A percentile compares a stretch with the other conserved stretches of the same genome.
Evolutionary conservation across 495 filamentous ascomycete genomes (phyloP).

Genomic region (Neurospora discreta): DNA sequence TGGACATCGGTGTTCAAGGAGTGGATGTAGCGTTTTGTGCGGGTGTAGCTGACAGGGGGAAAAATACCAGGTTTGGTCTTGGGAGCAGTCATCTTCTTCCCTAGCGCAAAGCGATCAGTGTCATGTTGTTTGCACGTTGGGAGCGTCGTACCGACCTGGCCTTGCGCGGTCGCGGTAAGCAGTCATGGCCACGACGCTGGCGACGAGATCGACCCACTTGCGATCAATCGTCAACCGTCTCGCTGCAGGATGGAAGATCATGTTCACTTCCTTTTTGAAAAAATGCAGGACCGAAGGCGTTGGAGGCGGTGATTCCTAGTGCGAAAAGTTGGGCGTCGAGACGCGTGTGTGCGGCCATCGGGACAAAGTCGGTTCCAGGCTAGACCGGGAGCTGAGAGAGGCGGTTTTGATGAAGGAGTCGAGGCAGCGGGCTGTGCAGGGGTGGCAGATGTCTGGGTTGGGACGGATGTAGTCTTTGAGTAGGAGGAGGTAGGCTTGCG

Average conservation of each 20-base stretch:
- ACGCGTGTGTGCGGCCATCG: neutral
- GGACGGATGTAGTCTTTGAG: neutral
- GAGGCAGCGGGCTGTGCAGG: neutral
- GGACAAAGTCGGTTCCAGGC: neutral
- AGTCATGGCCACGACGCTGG: neutral
- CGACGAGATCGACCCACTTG: neutral
- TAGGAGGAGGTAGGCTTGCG: neutral
- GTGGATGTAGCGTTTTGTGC: too few relatives aligned
- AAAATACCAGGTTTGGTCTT: neutral
- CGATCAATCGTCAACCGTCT: neutral
- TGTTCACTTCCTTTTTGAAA: neutral
- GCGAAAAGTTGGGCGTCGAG: neutral
- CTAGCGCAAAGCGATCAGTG: neutral
- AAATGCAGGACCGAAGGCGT: neutral
- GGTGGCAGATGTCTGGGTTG: neutral
- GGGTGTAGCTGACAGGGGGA: too few relatives aligned
- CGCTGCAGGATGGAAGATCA: neutral
- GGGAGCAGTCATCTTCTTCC: neutral
- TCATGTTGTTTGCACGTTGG: neutral
- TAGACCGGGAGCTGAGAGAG: neutral
- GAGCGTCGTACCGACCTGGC: neutral
- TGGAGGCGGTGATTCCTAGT: rapidly evolving
- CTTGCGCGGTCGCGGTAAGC: neutral
- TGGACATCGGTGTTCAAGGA: too few relatives aligned
- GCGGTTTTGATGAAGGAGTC: neutral